Evolutionary conservation across 2,329 filamentous ascomycete genomes (phyloP).

Genomic region (Apiospora saccharicola): DNA sequence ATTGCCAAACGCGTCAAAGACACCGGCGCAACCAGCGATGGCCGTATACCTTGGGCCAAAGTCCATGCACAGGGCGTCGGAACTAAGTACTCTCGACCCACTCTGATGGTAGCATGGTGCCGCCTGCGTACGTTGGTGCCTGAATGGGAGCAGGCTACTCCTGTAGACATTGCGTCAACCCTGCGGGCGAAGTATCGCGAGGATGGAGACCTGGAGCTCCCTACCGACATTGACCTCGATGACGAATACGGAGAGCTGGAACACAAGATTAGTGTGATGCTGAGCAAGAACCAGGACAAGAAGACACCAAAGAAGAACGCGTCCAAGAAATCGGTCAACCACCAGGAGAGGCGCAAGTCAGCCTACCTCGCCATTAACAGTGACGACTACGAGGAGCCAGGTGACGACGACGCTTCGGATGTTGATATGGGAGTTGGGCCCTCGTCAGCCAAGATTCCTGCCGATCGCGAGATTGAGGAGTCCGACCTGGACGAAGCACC

Average conservation of each 20-base stretch:
- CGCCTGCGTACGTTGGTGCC: slow-evolving; percentile 36
- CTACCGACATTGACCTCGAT: slow-evolving; percentile 32
- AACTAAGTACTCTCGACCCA: slow-evolving; percentile 35
- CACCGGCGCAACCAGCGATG: slow-evolving; percentile 34
- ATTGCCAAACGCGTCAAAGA: slow-evolving; percentile 38
- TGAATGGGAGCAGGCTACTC: slow-evolving; percentile 31
- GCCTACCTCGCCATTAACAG: slow-evolving; percentile 31
- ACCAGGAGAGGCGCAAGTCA: background rate
- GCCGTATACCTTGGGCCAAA: slow-evolving; percentile 42
- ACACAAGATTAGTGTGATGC: slow-evolving; percentile 35
- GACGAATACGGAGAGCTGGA: slow-evolving; percentile 38
- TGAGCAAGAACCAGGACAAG: slow-evolving; percentile 33
- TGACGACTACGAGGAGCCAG: slow-evolving; percentile 33
- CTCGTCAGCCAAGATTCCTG: slow-evolving; percentile 11
- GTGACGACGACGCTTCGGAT: slow-evolving; percentile 19
- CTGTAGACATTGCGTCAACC: slow-evolving; percentile 34
- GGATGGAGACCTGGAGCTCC: slow-evolving; percentile 35
- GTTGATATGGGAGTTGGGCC: background rate
- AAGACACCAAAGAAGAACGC: background rate
- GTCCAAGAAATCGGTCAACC: background rate
- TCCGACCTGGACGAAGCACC: slow-evolving; percentile 31
- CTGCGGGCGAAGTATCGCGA: slow-evolving; percentile 35
- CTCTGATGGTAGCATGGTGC: slow-evolving; percentile 41
- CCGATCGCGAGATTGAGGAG: slow-evolving; percentile 32
- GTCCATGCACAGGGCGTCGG: slow-evolving; percentile 30